A percentile compares a stretch with the other conserved stretches of the same genome.
These are phyloP conservation scores for Hypomyces perniciosus DNA, from an alignment of 2,329 filamentous ascomycete genomes.

Conservation along the genomic window DNA sequence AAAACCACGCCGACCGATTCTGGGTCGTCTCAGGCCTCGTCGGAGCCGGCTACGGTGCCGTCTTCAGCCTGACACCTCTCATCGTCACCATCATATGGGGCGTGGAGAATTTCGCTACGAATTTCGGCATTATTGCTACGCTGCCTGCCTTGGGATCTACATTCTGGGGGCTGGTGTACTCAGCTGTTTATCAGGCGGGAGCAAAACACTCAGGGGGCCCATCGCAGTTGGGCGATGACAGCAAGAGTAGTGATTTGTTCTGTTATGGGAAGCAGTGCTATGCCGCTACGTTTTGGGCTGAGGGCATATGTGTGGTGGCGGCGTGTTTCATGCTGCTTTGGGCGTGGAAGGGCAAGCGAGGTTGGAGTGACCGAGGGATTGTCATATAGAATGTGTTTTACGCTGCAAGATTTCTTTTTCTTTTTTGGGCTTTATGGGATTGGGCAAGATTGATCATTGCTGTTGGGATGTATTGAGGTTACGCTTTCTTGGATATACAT, in stretches of 20 bases:
- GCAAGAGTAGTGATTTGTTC: slow-evolving; percentile 46
- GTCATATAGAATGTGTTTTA: slow-evolving; percentile 41
- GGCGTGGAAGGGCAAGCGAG: slow-evolving; percentile 74
- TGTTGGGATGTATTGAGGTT: no score
- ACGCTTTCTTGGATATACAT: no score
- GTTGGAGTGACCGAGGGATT: slow-evolving; percentile 73
- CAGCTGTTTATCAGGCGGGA: slow-evolving; percentile 67
- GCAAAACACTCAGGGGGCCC: slow-evolving; percentile 35
- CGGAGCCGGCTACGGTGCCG: slow-evolving; percentile 86
- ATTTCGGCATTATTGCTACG: slow-evolving; percentile 94
- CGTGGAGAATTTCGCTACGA: slow-evolving; percentile 96
- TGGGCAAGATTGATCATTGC: no score
- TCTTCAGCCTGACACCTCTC: slow-evolving; percentile 84
- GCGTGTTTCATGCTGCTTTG: slow-evolving; percentile 66
- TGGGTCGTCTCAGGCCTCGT: slow-evolving; percentile 80
- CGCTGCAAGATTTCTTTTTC: no score
- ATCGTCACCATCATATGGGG: slow-evolving; percentile 98
- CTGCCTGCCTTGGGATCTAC: slow-evolving; percentile 83
- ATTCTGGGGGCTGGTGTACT: slow-evolving; percentile 88
- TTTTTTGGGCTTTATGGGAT: no score
- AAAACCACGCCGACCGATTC: slow-evolving; percentile 72
- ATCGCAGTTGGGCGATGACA: slow-evolving; percentile 23
- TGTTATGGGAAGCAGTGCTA: slow-evolving; percentile 84
- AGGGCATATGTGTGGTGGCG: slow-evolving; percentile 72
- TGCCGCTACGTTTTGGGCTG: slow-evolving; percentile 75